A percentile compares a stretch with the other conserved stretches of the same genome.
Conservation (phyloP, 768 basidiomycete species). For the Galerina marginata region DNA sequence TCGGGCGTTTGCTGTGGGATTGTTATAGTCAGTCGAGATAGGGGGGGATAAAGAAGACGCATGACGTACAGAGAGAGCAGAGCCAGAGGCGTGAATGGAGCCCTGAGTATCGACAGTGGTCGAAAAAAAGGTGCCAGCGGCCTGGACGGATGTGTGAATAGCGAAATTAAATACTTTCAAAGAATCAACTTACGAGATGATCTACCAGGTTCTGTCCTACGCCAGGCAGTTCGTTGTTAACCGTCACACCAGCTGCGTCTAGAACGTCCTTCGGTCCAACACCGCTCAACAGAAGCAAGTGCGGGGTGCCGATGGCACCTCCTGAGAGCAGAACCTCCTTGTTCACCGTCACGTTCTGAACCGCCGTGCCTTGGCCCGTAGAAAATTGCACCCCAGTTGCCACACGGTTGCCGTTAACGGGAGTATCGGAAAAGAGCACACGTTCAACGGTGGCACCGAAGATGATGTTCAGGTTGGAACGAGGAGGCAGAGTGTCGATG, state of each 20-base stretch:
- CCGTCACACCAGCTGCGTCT: constrained; percentile 46
- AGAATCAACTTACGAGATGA: constrained; percentile 37
- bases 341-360: constrained; percentile 53
- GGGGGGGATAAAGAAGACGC: not conserved
- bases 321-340: constrained; percentile 66
- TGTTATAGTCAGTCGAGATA: not conserved
- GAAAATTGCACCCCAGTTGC: constrained; percentile 47
- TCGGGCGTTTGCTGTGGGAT: constrained; percentile 36
- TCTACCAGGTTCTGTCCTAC: constrained; percentile 68
- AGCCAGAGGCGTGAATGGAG: constrained; percentile 28
- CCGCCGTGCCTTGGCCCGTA: constrained; percentile 30
- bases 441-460: constrained; percentile 63
- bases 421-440: constrained; percentile 52
- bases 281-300: constrained; percentile 61
- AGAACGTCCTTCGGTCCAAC: constrained; percentile 62
- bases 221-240: constrained; percentile 56
- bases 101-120: constrained; percentile 34
- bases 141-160: constrained; percentile 11
- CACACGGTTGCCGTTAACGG: constrained; percentile 45
- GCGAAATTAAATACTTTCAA: not conserved
- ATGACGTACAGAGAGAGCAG: constrained; percentile 32
- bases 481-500: constrained; percentile 67
- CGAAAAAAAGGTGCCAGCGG: constrained; percentile 28
- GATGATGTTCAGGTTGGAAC: constrained; percentile 68
- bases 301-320: constrained; percentile 58